Conservation (phyloP, 176 grass and related monocot genomes). For the Puya raimondii region DNA sequence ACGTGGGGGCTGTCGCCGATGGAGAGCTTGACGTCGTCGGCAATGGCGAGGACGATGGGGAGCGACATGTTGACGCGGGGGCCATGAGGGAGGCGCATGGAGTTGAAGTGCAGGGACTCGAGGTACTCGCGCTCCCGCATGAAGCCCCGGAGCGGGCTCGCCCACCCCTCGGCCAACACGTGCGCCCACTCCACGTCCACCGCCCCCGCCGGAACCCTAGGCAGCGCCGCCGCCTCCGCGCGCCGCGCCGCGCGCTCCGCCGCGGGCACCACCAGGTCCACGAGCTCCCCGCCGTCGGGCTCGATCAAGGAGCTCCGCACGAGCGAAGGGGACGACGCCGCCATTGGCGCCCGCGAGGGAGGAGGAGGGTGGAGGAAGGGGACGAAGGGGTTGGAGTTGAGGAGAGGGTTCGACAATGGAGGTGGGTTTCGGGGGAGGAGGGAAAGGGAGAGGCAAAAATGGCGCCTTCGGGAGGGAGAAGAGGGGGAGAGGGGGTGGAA, state of each 20-base stretch:
- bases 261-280: constrained; percentile 34
- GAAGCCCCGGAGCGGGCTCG: constrained; percentile 77
- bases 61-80: constrained; percentile 72
- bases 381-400: constrained; percentile 1
- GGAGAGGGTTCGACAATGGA: constrained; percentile 3
- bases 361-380: background rate
- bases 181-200: constrained; percentile 91
- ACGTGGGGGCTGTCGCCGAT: constrained; percentile 42
- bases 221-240: constrained; percentile 42
- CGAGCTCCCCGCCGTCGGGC: constrained; percentile 75
- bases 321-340: constrained; percentile 1
- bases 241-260: constrained; percentile 24
- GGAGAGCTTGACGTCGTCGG: constrained; percentile 40
- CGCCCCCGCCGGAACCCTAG: constrained; percentile 24
- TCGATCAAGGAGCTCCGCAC: constrained; percentile 75
- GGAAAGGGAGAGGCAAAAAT: background rate
- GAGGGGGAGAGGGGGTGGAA: background rate
- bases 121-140: constrained; percentile 91
- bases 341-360: constrained; percentile 16
- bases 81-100: constrained; percentile 42
- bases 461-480: background rate
- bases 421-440: constrained; percentile 1
- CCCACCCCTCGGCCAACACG: constrained; percentile 91
- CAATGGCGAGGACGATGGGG: constrained; percentile 77
- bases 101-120: constrained; percentile 87